Base-by-base conservation (phyloP, 2,329 filamentous ascomycete species). In the Sordariomycetes sp. region DNA sequence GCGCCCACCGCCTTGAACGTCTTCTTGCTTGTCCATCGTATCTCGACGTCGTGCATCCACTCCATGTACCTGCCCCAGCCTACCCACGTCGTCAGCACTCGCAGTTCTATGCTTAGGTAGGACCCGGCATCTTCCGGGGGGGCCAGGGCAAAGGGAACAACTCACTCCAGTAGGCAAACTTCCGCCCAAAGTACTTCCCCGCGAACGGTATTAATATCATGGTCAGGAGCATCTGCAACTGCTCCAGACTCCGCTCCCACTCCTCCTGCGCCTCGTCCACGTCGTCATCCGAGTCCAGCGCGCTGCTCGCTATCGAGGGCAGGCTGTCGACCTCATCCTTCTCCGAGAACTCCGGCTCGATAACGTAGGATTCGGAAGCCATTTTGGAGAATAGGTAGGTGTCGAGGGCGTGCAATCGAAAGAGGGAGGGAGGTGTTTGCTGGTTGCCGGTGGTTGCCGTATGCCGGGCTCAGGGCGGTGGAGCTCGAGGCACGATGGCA, bases 101-200 rank as follows among this genome's bases (percentile, higher is more conserved):
- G 18, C 40, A 8, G 14, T n/a, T n/a, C 40, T 6, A 7, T n/a
- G 16, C 40, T n/a, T n/a, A 16, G 6, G 7, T n/a, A 16, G 18
- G 6, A 16, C 6, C 14, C 40, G 5, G n/a, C 8, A 3, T 6
- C 18, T 11, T n/a, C 7, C 8, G 11, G 3, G 18, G 6, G 6
- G n/a, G 6, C 16, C 40, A 46, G 40, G 18, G 37, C 6, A n/a
- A n/a, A 46, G 16, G n/a, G 40, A 7, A 4, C n/a, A 28, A 62
- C 87, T 70, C 79, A 97, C 93, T 90, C 90, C 91, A 97, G 70
- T 96, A 97, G 60, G 93, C 93, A 76, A 92, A 95, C 72, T 90
- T 95, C 70, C 94, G 82, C 53, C 94, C 94, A 71, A 97, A 84
- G 74, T 91, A 97, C 74, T 97, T 99, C 60, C 94, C 94, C 64